Conservation (phyloP, 2,329 filamentous ascomycete genomes). For the Fusarium sp. region DNA sequence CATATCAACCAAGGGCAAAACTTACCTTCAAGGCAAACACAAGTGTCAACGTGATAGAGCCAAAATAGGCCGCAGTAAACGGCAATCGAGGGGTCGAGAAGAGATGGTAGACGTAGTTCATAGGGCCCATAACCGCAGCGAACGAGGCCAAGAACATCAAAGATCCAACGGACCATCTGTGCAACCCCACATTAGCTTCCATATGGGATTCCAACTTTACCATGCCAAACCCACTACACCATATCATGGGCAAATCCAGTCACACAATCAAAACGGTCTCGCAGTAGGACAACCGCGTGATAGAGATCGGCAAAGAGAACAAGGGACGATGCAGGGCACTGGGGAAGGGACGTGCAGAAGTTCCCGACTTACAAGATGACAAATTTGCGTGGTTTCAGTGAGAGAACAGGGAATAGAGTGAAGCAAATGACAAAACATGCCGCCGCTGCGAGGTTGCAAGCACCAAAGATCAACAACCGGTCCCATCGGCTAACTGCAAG, state of each 20-base stretch:
- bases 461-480: conserved; percentile 89
- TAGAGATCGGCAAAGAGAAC: conserved; percentile 27
- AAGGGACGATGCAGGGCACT: conserved; percentile 16
- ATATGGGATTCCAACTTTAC: conserved; percentile 32
- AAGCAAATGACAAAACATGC: conserved; percentile 96
- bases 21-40: conserved; percentile 94
- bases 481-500: conserved; percentile 95
- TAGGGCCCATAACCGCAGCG: conserved; percentile 93
- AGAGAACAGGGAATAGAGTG: conserved; percentile 86
- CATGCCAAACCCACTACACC: conserved; percentile 33
- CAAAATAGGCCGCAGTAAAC: conserved; percentile 95
- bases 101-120: conserved; percentile 85
- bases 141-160: conserved; percentile 91
- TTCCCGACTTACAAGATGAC: conserved; percentile 87
- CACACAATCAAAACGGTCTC: conserved; percentile 24
- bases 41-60: conserved; percentile 88
- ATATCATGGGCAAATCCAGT: conserved; percentile 34
- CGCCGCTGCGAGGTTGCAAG: conserved; percentile 88
- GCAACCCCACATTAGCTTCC: conserved; percentile 46
- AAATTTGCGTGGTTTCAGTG: conserved; percentile 90
- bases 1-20: conserved; percentile 48
- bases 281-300: conserved; percentile 33
- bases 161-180: conserved; percentile 95
- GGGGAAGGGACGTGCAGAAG: conserved; percentile 11
- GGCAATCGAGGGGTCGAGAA: conserved; percentile 86